Base-by-base conservation (phyloP, 305 asterid genomes). In the Euphrasia arctica region DNA sequence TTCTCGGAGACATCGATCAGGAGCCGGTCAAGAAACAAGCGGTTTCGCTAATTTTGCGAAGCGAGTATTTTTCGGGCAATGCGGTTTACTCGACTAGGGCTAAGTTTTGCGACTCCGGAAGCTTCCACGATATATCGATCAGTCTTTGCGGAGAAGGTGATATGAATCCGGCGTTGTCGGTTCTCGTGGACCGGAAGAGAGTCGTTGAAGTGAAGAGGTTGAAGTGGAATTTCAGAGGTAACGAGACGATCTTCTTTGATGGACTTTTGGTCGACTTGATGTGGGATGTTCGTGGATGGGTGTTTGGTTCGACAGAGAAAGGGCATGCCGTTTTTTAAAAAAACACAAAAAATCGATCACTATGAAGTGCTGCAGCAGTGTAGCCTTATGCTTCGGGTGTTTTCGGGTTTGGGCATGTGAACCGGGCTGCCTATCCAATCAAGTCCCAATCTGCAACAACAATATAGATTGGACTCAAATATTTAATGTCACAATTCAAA, bases 241-340 rank as follows among this genome's bases (percentile, higher is more conserved):
- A 89, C 74, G 91, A 86, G 67, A 86, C 85, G 1, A 74, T 91
- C 4, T 91, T 86, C 61, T 39, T 91, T 71, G 98, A 91, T 67
- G 95, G 92, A 9, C 57, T 85, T 32, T 10, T 80, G 78, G 83
- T 91, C 63, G 96, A 91, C 80, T 63, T 91, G 81, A 85, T 91
- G 97, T 91, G 97, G 97, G 96, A 89, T 76, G 84, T 83, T 25
- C 93, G 89, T 70, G 93, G 83, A 28, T 83, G 91, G 96, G 55
- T 87, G 41, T 87, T 81, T 18, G 58, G 69, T 60, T 71, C 81
- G 3, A 50, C 71, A 15, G 31, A 78, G 1, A 50, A 78, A 3
- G 84, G 86, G 3, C 65, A 25, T 55, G 92, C 70, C 0, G 85
- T 85, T 29, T 89, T 91, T n/a, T n/a, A 18, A 18, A 1, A 45